Base-by-base conservation (phyloP, 2,329 filamentous ascomycete species). In the Aspergillus quadrilineatus region DNA sequence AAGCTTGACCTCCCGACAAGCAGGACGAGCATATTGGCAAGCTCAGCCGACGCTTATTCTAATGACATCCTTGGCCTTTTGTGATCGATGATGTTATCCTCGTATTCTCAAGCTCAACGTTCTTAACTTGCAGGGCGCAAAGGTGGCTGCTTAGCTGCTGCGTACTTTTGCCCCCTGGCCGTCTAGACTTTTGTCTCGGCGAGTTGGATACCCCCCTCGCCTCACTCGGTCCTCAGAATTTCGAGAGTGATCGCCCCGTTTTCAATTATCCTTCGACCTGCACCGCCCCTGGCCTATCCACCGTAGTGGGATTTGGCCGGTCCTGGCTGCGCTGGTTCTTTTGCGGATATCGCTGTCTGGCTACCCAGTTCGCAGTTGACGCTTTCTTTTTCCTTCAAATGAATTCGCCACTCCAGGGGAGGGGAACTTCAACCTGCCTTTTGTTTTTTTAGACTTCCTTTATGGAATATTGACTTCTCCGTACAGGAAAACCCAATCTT, bases 11-110 rank as follows among this genome's bases (percentile, higher is more conserved):
- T 6, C 5, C n/a, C 45, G n/a, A 56, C 17, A 48, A 49, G 39
- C 37, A 39, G 42, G 50, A 41, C 12, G 22, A 32, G 34, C 28
- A 17, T 47, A 52, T 52, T 52, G 50, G 50, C 50, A 45, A 45
- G 39, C 50, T 45, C 28, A 39, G 17, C 26, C 36, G 37, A 53
- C 42, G 51, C 55, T 53, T 57, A 53, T 50, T 30, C 49, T 30
- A 14, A 53, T 50, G 53, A 41, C 50, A 17, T 41, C 10, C 32
- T 22, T 22, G 22, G 22, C 22, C 22, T 22, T 17, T 22, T 22
- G 22, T 22, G 22, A 22, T 22, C 22, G 22, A 0, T 22, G 22
- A 22, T 17, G 4, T 10, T 34, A 34, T 8, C 34, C 34, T 37
- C 34, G 34, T 14, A 37, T 37, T 37, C 9, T 37, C 34, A 14